Conservation (phyloP, 2,329 filamentous ascomycete species). For the Parafenestella ontariensis region DNA sequence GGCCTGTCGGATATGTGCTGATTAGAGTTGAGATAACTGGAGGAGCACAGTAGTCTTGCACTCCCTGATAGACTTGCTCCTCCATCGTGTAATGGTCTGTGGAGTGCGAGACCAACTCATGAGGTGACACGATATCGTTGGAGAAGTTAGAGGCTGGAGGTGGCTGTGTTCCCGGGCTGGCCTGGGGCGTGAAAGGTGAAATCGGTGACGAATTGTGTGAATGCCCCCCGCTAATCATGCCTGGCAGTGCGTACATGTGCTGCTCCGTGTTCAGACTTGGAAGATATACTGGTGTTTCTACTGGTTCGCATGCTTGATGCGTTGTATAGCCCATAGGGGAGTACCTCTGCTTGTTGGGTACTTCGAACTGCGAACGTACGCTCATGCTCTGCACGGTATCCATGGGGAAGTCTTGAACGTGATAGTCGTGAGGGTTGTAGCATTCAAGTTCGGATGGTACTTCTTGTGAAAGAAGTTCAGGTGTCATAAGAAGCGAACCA, state of each 20-base stretch:
- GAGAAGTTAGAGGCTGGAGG: neutral
- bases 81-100: neutral
- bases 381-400: neutral
- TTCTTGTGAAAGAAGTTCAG: neutral
- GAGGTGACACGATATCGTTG: neutral
- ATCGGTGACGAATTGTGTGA: conserved; percentile 5
- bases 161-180: neutral
- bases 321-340: neutral
- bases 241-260: neutral
- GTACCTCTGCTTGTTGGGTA: neutral
- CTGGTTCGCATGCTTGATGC: neutral
- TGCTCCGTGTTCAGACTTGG: neutral
- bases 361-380: neutral
- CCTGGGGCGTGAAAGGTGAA: conserved; percentile 6
- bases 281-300: neutral
- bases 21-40: neutral
- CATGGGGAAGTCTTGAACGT: neutral
- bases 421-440: neutral
- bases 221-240: neutral
- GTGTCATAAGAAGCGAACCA: neutral
- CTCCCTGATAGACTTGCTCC: neutral
- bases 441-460: conserved; percentile 1
- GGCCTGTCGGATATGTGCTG: neutral
- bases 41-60: neutral
- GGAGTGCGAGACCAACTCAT: neutral